phyloP scores from a whole-genome alignment of 1,284 basidiomycete genomes.

The Rhizoctonia solani region DNA sequence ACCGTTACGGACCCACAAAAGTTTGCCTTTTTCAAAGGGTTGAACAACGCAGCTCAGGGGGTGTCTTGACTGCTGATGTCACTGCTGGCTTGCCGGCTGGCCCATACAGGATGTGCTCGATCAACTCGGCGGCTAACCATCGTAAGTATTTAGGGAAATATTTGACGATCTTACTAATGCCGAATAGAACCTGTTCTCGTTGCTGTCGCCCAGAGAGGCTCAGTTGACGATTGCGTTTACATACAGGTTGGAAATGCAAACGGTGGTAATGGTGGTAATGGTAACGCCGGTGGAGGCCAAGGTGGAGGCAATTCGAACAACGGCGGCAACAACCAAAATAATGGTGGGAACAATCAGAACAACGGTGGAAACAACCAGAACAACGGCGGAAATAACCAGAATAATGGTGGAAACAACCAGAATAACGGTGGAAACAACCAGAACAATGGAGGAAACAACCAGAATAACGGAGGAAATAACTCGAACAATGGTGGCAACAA shows the following conservation, averaged over 20 bases:
- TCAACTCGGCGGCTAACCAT: constrained; percentile 61
- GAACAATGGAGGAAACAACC: constrained; percentile 6
- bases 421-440: neutral
- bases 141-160: constrained; percentile 41
- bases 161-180: neutral
- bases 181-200: constrained; percentile 52
- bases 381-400: constrained; percentile 8
- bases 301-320: neutral
- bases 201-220: constrained; percentile 57
- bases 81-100: constrained; percentile 59
- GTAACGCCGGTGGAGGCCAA: neutral
- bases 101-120: constrained; percentile 57
- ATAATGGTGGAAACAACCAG: neutral
- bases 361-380: neutral
- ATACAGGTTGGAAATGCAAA: constrained; percentile 15
- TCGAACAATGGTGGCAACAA: neutral
- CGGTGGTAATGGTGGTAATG: constrained; percentile 10
- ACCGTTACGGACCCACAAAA: constrained; percentile 56
- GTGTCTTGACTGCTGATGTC: constrained; percentile 47
- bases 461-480: neutral
- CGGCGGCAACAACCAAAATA: neutral
- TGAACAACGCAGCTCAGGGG: constrained; percentile 41
- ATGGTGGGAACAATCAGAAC: neutral
- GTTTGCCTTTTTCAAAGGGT: constrained; percentile 67
- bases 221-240: constrained; percentile 57